Percentiles rank a stretch among this genome's conserved stretches.
phyloP scores from a whole-genome alignment of 768 basidiomycete species.

The Panaeolus cyanescens region DNA sequence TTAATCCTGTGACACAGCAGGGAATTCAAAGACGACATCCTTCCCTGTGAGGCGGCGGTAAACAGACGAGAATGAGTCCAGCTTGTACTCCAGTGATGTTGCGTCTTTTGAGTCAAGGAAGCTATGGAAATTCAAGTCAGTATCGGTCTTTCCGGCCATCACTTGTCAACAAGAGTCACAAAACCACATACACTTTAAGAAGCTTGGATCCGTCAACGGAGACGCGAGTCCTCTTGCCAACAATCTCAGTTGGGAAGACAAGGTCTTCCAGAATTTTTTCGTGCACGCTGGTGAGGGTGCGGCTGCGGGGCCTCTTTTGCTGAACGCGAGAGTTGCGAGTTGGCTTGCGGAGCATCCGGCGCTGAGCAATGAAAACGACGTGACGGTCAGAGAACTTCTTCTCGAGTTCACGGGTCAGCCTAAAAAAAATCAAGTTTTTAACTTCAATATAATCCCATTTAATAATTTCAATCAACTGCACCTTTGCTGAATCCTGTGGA shows the following conservation, averaged over 20 bases:
- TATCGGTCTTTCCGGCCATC: slow-evolving; percentile 10
- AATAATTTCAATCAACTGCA: slow-evolving; percentile 35
- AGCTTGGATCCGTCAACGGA: slow-evolving; percentile 93
- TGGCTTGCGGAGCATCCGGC: slow-evolving; percentile 97
- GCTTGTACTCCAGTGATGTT: slow-evolving; percentile 98
- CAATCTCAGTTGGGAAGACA: slow-evolving; percentile 98
- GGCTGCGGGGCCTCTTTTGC: slow-evolving; percentile 96
- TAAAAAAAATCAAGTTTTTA: slow-evolving; percentile 28
- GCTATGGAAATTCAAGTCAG: slow-evolving; percentile 43
- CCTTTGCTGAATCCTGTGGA: slow-evolving; percentile 98
- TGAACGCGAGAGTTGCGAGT: slow-evolving; percentile 89
- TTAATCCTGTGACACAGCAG: slow-evolving; percentile 73
- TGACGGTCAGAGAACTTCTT: slow-evolving; percentile 99
- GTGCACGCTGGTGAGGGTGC: slow-evolving; percentile 96
- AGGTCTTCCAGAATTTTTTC: slow-evolving; percentile 99
- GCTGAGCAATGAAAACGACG: slow-evolving; percentile 98
- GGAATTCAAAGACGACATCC: slow-evolving; percentile 95
- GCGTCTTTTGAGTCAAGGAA: slow-evolving; percentile 98
- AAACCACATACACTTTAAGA: slow-evolving; percentile 87
- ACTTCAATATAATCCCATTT: slow-evolving; percentile 11
- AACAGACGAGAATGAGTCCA: slow-evolving; percentile 98
- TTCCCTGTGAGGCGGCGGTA: slow-evolving; percentile 96
- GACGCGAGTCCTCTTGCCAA: slow-evolving; percentile 96
- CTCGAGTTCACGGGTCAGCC: slow-evolving; percentile 97
- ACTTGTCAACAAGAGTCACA: slow-evolving; percentile 9